Evolutionary conservation across 106 monocot species (phyloP).

Genomic region (Dioscorea dumetorum): DNA sequence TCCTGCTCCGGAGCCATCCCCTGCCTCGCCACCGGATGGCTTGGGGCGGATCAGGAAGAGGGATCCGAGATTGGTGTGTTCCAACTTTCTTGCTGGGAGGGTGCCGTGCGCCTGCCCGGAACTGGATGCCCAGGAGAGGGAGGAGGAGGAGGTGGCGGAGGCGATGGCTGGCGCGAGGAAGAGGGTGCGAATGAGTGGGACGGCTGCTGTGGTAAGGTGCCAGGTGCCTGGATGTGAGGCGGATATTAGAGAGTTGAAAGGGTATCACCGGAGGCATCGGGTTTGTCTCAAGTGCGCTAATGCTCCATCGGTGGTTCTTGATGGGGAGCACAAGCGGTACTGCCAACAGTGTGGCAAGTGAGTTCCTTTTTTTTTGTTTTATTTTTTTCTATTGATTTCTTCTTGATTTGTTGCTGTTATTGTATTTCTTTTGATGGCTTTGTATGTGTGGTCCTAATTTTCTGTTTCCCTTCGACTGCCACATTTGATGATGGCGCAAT

Average conservation of each 20-base stretch:
- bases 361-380: slow-evolving; percentile 18
- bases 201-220: slow-evolving; percentile 33
- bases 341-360: slow-evolving; percentile 99
- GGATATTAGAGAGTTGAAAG: slow-evolving; percentile 88
- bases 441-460: no score
- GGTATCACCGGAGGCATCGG: slow-evolving; percentile 74
- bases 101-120: slow-evolving; percentile 91
- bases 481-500: no score
- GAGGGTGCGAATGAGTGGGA: slow-evolving; percentile 23
- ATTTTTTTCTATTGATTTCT: not conserved
- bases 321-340: slow-evolving; percentile 75
- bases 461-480: no score
- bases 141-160: slow-evolving; percentile 34
- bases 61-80: slow-evolving; percentile 73
- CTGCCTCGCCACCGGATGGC: slow-evolving; percentile 1
- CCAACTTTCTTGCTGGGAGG: slow-evolving; percentile 69
- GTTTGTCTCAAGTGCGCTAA: slow-evolving; percentile 76
- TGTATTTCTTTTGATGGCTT: no score
- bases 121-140: slow-evolving; percentile 50
- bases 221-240: slow-evolving; percentile 84
- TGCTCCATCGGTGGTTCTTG: slow-evolving; percentile 55
- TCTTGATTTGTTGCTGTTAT: no score
- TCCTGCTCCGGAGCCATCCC: not conserved
- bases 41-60: slow-evolving; percentile 56
- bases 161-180: slow-evolving; percentile 30